phyloP scores from a whole-genome alignment of 2,329 filamentous ascomycete species.

The Colletotrichum sp. region DNA sequence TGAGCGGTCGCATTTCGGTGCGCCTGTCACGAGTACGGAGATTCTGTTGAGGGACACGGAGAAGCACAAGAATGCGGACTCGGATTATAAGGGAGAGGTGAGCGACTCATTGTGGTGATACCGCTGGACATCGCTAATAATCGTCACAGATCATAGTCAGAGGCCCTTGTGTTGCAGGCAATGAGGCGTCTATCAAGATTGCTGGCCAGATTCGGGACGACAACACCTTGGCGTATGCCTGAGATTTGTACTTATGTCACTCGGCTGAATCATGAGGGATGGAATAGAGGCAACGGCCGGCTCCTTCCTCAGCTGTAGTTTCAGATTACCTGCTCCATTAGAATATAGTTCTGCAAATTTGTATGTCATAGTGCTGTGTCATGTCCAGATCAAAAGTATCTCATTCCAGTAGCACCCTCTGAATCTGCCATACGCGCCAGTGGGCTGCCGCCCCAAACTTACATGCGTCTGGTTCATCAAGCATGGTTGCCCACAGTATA shows the following conservation, averaged over 20 bases:
- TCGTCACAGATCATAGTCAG: conserved; percentile 66
- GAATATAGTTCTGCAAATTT: not conserved
- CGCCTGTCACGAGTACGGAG: conserved; percentile 81
- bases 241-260: not conserved
- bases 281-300: not conserved
- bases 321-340: not conserved
- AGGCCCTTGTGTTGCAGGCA: conserved; percentile 76
- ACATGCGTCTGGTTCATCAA: not conserved
- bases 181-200: conserved; percentile 67
- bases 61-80: conserved; percentile 66
- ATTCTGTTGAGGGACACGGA: conserved; percentile 71
- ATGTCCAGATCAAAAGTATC: fast-evolving
- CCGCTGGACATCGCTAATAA: conserved; percentile 12
- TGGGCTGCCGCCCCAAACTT: not conserved
- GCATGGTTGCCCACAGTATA: not conserved
- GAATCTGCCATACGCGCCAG: not conserved
- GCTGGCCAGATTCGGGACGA: conserved; percentile 72
- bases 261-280: not conserved
- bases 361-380: not conserved
- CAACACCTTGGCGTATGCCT: conserved; percentile 70
- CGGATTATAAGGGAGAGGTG: conserved; percentile 67
- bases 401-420: not conserved
- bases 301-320: not conserved
- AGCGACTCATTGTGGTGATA: conserved; percentile 28
- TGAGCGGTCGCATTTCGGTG: conserved; percentile 74